Percentiles rank a stretch among this genome's conserved stretches.
These are phyloP conservation scores for Otatea glauca DNA, from an alignment of 176 grass and related monocot genomes.

Conservation along the genomic window DNA sequence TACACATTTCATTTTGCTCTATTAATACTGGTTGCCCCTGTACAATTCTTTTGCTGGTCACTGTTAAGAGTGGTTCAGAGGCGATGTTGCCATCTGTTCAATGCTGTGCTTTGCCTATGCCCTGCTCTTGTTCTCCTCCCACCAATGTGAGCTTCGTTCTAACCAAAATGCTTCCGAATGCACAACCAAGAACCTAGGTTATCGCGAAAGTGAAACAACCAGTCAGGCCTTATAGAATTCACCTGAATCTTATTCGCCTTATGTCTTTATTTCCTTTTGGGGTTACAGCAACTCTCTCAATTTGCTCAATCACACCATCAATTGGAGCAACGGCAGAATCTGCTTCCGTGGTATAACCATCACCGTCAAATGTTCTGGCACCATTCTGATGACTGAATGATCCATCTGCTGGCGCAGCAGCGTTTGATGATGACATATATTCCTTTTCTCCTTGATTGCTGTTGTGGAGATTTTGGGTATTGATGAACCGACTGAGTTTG, in stretches of 20 bases:
- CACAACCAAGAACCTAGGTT: constrained; percentile 34
- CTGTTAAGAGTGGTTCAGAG: background rate
- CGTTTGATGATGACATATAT: constrained; percentile 9
- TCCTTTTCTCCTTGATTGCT: constrained; percentile 7
- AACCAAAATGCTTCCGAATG: constrained; percentile 88
- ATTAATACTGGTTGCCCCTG: background rate
- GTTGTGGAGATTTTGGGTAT: background rate
- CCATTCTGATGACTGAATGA: constrained; percentile 25
- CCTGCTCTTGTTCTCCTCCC: constrained; percentile 69
- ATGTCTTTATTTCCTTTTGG: constrained; percentile 66
- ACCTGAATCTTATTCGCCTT: constrained; percentile 87
- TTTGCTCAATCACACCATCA: constrained; percentile 55
- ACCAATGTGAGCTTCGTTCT: constrained; percentile 88
- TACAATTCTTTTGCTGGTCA: constrained; percentile 25
- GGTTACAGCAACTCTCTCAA: constrained; percentile 56
- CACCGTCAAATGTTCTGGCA: constrained; percentile 34
- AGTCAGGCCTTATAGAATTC: constrained; percentile 8
- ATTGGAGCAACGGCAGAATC: background rate
- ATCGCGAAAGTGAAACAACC: background rate
- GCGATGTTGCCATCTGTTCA: constrained; percentile 18
- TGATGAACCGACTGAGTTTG: background rate
- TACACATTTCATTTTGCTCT: background rate
- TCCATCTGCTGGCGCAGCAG: constrained; percentile 6
- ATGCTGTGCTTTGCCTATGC: constrained; percentile 56
- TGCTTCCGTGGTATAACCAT: constrained; percentile 23